Evolutionary conservation across 805 yeast species (phyloP), one percentile per base, ranked within the genome.

Genomic region (Starmerella potacharoeniae): DNA sequence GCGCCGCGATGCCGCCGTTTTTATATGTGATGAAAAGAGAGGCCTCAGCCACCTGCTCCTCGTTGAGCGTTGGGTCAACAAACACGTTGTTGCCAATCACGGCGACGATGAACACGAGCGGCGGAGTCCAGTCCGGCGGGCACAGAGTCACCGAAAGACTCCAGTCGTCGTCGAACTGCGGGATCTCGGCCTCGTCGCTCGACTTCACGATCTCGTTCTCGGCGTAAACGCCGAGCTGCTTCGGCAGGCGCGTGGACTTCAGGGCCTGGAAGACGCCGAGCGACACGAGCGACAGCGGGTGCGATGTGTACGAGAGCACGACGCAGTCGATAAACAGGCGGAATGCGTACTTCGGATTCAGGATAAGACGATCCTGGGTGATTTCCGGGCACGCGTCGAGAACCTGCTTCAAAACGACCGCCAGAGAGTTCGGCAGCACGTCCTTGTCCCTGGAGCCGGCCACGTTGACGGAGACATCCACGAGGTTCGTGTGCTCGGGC

Each of bases 81-180:
- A 88, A 69, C 9, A 83, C 76, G 11, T 56, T 54, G 51, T 77
- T 72, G 1, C 91, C 95, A 0, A 87, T 79, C 6, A 85, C 73
- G 0, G 95, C 95, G 31, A 84, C 69, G 0, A 91, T 79, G 61
- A 93, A 80, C 40, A 86, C 71, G 16, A 91, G 68, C 0, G 97
- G 95, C 0, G 95, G 91, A 46, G 77, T 75, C 69, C 79, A 79
- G 13, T 56, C 52, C 2, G 56, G 49, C 7, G 60, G 62, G 14
- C 77, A 74, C 34, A 84, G 69, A 40, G 65, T 75, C 54, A 60
- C 74, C 31, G 83, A 79, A 57, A 71, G 73, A 64, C 74, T 83
- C 90, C 85, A 91, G 61, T 88, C 95, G 64, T 90, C 97, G 42
- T 90, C 82, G 64, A 91, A 90, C 0, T 87, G 84, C 0, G 97